Conservation (phyloP, 257 asterid species). For the Linaria vulgaris region DNA sequence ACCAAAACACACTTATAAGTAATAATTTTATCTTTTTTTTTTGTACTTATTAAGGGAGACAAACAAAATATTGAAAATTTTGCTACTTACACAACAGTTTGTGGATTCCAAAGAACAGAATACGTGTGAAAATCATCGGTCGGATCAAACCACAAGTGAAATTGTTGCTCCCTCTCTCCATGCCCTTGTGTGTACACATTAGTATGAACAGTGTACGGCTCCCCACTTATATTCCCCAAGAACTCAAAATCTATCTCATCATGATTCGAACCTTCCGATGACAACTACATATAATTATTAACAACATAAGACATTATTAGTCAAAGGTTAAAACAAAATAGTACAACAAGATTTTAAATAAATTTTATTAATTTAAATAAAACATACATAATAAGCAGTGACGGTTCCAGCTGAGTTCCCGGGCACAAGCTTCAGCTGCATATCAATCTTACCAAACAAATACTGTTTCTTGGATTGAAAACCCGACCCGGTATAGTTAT, state of each 20-base stretch:
- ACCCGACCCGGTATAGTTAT: constrained; percentile 58
- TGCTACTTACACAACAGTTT: constrained; percentile 42
- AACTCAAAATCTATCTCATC: constrained; percentile 83
- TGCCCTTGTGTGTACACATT: constrained; percentile 61
- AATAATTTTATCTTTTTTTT: too few species aligned
- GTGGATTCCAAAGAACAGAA: constrained; percentile 54
- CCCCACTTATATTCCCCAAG: constrained; percentile 64
- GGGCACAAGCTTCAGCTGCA: constrained; percentile 59
- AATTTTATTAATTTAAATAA: too few species aligned
- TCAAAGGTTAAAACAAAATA: too few species aligned
- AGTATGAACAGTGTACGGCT: constrained; percentile 62
- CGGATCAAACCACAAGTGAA: constrained; percentile 71
- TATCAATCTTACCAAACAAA: constrained; percentile 43
- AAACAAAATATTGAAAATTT: background rate
- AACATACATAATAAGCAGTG: constrained; percentile 54
- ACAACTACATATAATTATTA: constrained; percentile 30
- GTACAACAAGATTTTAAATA: too few species aligned
- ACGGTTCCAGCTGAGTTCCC: constrained; percentile 79
- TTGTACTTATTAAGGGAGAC: background rate
- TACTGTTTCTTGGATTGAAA: constrained; percentile 52
- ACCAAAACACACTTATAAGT: too few species aligned
- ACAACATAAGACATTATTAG: background rate
- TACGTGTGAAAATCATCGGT: constrained; percentile 55
- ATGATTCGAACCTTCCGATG: constrained; percentile 52
- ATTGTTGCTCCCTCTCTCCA: constrained; percentile 69